Evolutionary conservation across 257 asterid genomes (phyloP).

Genomic region (Solanum dulcamara): DNA sequence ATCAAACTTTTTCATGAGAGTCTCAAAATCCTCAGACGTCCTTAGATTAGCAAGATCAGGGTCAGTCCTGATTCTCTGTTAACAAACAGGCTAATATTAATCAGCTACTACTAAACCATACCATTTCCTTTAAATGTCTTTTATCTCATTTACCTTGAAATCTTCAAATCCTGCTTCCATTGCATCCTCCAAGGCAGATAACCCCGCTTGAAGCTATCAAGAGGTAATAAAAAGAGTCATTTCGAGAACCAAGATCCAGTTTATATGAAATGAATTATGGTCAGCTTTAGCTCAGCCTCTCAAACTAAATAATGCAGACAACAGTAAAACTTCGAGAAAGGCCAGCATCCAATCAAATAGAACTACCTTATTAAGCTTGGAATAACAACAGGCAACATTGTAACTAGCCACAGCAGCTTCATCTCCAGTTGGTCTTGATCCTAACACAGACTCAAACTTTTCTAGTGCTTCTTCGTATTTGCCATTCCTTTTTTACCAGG

Average conservation of each 20-base stretch:
- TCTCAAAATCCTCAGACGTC: conserved; percentile 47
- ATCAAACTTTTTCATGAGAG: conserved; percentile 65
- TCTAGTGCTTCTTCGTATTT: conserved; percentile 75
- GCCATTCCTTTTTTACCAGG: conserved; percentile 39
- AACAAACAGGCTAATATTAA: neutral
- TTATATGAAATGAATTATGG: neutral
- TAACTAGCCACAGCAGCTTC: conserved; percentile 83
- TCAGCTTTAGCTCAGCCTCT: neutral
- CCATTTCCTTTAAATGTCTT: neutral
- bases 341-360: neutral
- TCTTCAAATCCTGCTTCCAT: conserved; percentile 59
- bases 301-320: neutral
- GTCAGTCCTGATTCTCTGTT: conserved; percentile 75
- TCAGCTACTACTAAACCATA: neutral
- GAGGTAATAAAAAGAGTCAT: neutral
- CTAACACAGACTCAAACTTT: conserved; percentile 79
- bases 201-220: conserved; percentile 73
- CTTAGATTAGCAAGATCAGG: conserved; percentile 79
- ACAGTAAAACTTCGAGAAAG: neutral
- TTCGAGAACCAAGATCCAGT: neutral
- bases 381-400: conserved; percentile 93
- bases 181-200: conserved; percentile 69
- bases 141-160: conserved; percentile 33
- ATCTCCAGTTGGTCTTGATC: conserved; percentile 62
- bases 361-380: conserved; percentile 76